Evolutionary conservation across 805 yeast genomes (phyloP), one percentile per base, ranked within the genome.

Genomic region (Wickerhamiella vanderwaltii): DNA sequence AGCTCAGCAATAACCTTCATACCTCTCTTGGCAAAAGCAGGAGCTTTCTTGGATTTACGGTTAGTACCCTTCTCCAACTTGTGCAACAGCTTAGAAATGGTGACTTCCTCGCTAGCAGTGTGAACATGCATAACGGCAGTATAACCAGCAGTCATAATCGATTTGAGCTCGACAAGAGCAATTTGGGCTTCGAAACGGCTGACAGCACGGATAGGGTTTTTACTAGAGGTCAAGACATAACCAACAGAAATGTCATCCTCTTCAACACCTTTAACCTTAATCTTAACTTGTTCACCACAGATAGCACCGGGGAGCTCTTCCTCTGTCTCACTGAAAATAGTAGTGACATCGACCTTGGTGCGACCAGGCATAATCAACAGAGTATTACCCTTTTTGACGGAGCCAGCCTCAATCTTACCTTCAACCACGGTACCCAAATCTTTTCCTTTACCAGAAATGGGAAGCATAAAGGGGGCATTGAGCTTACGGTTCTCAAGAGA

Each of bases 101-200:
- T 71, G 41, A 91, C 95, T 65, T 91, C 99, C 66, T 91, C 97
- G 53, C 88, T 86, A 43, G 97, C 97, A 39, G 97, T 85, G 68
- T 91, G 98, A 54, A 91, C 80, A 59, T 91, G 98, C 95, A 91
- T 88, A 43, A 91, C 96, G 73, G 97, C 91, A 11, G 95, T 77
- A 69, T 77, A 91, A 44, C 99, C 99, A 39, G 93, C 77, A 4
- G 98, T 83, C 57, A 91, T 69, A 57, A 91, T 91, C 15, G 95
- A 81, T 66, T 83, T 86, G 63, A 91, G 75, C 67, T 91, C 99
- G 45, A 91, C 95, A 64, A 91, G 83, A 43, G 96, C 97, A 50
- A 91, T 75, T 64, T 88, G 95, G 5, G 97, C 97, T 66, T 85
- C 95, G 59, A 91, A 91, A 52, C 71, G 74, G 18, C 93, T 80